These are phyloP conservation scores for Chrysanthemum lavandulifolium DNA, from an alignment of 129 eudicot species.

Conservation along the genomic window DNA sequence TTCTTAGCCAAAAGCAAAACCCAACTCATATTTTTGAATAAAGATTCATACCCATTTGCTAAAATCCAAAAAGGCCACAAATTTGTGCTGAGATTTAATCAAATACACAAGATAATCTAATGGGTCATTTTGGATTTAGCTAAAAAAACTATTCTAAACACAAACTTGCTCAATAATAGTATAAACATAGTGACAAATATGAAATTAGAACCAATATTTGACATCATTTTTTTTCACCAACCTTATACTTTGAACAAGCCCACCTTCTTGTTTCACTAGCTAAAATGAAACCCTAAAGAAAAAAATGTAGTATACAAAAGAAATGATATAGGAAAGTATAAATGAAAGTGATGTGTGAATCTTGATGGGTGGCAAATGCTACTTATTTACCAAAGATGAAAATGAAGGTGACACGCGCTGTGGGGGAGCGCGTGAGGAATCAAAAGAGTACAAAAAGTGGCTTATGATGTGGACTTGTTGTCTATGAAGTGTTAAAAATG, in stretches of 20 bases:
- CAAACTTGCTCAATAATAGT: slow-evolving; percentile 32
- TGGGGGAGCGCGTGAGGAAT: slow-evolving; percentile 29
- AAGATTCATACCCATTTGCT: slow-evolving; percentile 45
- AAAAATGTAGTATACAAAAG: slow-evolving; percentile 5
- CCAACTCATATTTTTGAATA: slow-evolving; percentile 37
- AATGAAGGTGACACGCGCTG: slow-evolving; percentile 31
- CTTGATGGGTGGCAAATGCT: slow-evolving; percentile 34
- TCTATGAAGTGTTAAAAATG: slow-evolving; percentile 3
- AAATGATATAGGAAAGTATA: slow-evolving; percentile 23
- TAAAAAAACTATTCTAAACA: slow-evolving; percentile 30
- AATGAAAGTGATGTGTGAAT: slow-evolving; percentile 30
- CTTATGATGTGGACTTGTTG: slow-evolving; percentile 26
- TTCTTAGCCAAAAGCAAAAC: slow-evolving; percentile 25
- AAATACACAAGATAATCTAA: slow-evolving; percentile 7
- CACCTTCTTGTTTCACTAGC: slow-evolving; percentile 25
- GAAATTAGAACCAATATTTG: slow-evolving; percentile 12
- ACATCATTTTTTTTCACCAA: slow-evolving; percentile 1
- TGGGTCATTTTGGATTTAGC: slow-evolving; percentile 34
- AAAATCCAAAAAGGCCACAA: slow-evolving; percentile 31
- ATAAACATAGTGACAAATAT: slow-evolving; percentile 30
- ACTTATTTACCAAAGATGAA: slow-evolving; percentile 16
- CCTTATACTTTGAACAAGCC: slow-evolving; percentile 32
- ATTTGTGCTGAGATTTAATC: slow-evolving; percentile 19
- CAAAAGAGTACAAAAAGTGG: slow-evolving; percentile 32
- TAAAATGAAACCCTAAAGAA: slow-evolving; percentile 53